phyloP scores from a whole-genome alignment of 176 grass and related monocot genomes.

The Oryza brachyantha region DNA sequence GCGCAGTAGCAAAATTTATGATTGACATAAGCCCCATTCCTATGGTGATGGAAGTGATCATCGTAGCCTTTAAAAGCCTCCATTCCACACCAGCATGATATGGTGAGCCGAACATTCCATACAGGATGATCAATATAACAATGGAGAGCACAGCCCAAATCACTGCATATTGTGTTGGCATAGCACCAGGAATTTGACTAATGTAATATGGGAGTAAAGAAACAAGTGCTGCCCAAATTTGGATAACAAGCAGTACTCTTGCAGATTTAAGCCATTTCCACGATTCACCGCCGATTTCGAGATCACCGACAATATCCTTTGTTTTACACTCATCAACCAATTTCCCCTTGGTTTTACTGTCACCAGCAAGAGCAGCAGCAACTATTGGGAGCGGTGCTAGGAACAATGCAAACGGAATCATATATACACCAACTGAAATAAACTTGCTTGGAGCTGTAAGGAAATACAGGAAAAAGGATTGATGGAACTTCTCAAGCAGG shows the following conservation, averaged over 20 bases:
- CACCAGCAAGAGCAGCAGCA: constrained; percentile 74
- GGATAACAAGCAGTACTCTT: constrained; percentile 70
- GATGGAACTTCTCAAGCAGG: constrained; percentile 96
- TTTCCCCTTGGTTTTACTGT: constrained; percentile 28
- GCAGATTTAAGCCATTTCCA: constrained; percentile 87
- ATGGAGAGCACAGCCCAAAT: constrained; percentile 63
- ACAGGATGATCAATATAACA: constrained; percentile 39
- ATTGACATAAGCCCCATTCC: constrained; percentile 89
- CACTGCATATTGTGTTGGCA: constrained; percentile 32
- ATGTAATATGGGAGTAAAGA: constrained; percentile 68
- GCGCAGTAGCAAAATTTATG: constrained; percentile 90
- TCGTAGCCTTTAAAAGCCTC: constrained; percentile 76
- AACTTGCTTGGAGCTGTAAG: constrained; percentile 88
- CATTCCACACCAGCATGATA: constrained; percentile 66
- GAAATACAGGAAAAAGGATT: constrained; percentile 97
- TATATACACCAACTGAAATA: constrained; percentile 94
- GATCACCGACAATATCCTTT: constrained; percentile 23
- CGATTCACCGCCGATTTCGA: constrained; percentile 38
- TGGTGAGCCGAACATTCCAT: constrained; percentile 53
- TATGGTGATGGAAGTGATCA: constrained; percentile 64
- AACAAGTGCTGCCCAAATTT: constrained; percentile 72
- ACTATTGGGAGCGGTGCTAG: constrained; percentile 76
- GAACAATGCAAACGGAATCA: constrained; percentile 88
- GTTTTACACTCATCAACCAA: background rate
- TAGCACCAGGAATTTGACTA: constrained; percentile 53